These are phyloP conservation scores for Nowakowskiella sp. DNA, from an alignment of 192 early-diverging fungal species.

Conservation along the genomic window DNA sequence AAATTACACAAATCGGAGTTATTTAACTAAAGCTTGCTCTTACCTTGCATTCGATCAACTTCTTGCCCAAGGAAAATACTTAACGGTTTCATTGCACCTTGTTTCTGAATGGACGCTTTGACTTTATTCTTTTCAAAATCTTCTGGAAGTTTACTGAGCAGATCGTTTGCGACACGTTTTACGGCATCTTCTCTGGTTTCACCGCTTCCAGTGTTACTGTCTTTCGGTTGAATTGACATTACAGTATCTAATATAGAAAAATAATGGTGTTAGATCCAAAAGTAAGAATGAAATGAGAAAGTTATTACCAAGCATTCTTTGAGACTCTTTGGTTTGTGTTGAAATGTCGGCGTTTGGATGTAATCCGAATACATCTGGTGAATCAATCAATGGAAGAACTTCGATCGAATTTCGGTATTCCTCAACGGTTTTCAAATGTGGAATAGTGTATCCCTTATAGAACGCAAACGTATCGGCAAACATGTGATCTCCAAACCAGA, in stretches of 20 bases:
- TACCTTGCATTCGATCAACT: constrained; percentile 59
- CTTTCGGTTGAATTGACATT: constrained; percentile 62
- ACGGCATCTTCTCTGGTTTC: constrained; percentile 60
- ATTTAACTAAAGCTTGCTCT: no score
- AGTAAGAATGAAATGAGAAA: constrained; percentile 3
- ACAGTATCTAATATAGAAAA: constrained; percentile 38
- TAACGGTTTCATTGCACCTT: constrained; percentile 48
- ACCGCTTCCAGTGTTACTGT: constrained; percentile 43
- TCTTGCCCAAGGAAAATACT: constrained; percentile 60
- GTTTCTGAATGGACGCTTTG: constrained; percentile 41
- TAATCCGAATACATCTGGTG: constrained; percentile 59
- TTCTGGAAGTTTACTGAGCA: constrained; percentile 51
- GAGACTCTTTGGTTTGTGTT: constrained; percentile 51
- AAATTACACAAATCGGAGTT: no score
- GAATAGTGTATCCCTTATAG: constrained; percentile 57
- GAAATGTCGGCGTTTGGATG: constrained; percentile 63
- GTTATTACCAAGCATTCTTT: constrained; percentile 48
- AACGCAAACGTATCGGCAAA: constrained; percentile 55
- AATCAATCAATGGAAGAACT: constrained; percentile 46
- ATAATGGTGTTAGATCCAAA: no score
- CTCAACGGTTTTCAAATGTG: constrained; percentile 55
- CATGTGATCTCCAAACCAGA: constrained; percentile 66
- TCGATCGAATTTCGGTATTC: constrained; percentile 55
- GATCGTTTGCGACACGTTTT: constrained; percentile 50
- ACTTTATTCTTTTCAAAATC: constrained; percentile 51